These are phyloP conservation scores for Closterium sp. DNA, from an alignment of 139 green algal genomes.

Conservation along the genomic window DNA sequence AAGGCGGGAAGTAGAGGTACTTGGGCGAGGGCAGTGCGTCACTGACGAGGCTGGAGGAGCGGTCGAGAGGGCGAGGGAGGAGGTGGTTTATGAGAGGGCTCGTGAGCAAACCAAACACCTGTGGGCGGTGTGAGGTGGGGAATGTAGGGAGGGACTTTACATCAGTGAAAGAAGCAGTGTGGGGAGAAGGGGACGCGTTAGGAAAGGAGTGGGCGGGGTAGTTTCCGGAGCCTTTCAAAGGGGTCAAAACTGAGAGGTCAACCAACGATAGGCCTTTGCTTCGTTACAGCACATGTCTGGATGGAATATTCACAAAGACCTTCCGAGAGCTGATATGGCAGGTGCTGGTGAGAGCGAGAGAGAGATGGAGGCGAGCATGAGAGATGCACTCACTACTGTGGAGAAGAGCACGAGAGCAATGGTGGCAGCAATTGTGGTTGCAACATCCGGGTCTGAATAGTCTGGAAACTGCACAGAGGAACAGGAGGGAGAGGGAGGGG, in stretches of 20 bases:
- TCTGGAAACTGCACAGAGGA: slow-evolving; percentile 27
- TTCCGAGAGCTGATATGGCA: not conserved
- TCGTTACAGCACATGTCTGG: not conserved
- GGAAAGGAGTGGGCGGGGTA: not conserved
- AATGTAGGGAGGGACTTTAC: not conserved
- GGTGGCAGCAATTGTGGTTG: slow-evolving; percentile 25
- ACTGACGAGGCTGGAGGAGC: not conserved
- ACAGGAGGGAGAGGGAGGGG: too few relatives aligned
- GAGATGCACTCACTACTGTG: slow-evolving; percentile 11
- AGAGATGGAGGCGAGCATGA: not conserved
- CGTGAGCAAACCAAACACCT: slow-evolving; percentile 39
- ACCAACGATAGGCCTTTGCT: too few relatives aligned
- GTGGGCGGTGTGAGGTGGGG: not conserved
- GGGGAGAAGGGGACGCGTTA: not conserved
- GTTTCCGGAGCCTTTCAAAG: too few relatives aligned
- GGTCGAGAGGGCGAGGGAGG: not conserved
- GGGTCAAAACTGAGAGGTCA: too few relatives aligned
- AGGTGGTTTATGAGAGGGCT: slow-evolving; percentile 24
- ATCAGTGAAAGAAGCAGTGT: too few relatives aligned
- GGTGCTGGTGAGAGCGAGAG: not conserved
- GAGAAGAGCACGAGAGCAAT: slow-evolving; percentile 49
- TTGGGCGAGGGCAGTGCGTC: slow-evolving; percentile 14
- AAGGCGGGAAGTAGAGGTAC: not conserved
- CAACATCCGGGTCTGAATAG: not conserved
- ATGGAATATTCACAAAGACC: not conserved